These are phyloP conservation scores for Pythium guiyangense DNA, from an alignment of 352 stramenopile species.

Conservation along the genomic window DNA sequence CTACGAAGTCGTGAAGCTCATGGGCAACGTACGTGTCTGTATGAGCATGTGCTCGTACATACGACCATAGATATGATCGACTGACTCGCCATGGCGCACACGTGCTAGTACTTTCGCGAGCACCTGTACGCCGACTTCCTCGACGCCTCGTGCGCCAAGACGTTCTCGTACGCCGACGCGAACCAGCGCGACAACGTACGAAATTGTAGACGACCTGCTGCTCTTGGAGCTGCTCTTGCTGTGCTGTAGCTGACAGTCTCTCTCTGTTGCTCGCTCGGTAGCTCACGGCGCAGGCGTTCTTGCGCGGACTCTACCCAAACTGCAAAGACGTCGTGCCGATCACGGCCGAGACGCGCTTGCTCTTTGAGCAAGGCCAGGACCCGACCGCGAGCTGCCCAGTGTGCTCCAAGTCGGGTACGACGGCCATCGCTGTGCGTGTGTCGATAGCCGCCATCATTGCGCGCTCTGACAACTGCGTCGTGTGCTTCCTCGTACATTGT, in stretches of 20 bases:
- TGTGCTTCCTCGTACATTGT: neutral
- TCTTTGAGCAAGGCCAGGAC: slow-evolving; percentile 77
- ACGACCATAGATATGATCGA: too few relatives aligned
- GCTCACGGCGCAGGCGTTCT: slow-evolving; percentile 62
- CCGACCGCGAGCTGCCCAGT: slow-evolving; percentile 60
- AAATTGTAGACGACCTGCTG: neutral
- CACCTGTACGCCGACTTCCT: slow-evolving; percentile 65
- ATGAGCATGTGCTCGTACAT: too few relatives aligned
- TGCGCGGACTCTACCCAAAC: slow-evolving; percentile 41
- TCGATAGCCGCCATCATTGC: neutral
- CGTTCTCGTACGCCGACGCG: slow-evolving; percentile 64
- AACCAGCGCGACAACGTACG: slow-evolving; percentile 75
- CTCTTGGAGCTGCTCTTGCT: too few relatives aligned
- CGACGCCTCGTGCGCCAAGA: slow-evolving; percentile 43
- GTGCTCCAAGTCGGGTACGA: slow-evolving; percentile 51
- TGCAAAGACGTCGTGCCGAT: slow-evolving; percentile 55
- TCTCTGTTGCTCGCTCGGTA: slow-evolving; percentile 9
- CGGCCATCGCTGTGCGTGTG: neutral
- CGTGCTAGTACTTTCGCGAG: slow-evolving; percentile 59
- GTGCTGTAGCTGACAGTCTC: neutral
- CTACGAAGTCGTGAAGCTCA: slow-evolving; percentile 49
- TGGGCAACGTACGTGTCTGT: slow-evolving; percentile 40
- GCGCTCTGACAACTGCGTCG: neutral
- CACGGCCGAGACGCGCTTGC: slow-evolving; percentile 44
- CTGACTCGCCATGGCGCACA: neutral